These are phyloP conservation scores for Arthrobotrys pseudoclavata DNA, from an alignment of 2,329 filamentous ascomycete genomes.

Conservation along the genomic window DNA sequence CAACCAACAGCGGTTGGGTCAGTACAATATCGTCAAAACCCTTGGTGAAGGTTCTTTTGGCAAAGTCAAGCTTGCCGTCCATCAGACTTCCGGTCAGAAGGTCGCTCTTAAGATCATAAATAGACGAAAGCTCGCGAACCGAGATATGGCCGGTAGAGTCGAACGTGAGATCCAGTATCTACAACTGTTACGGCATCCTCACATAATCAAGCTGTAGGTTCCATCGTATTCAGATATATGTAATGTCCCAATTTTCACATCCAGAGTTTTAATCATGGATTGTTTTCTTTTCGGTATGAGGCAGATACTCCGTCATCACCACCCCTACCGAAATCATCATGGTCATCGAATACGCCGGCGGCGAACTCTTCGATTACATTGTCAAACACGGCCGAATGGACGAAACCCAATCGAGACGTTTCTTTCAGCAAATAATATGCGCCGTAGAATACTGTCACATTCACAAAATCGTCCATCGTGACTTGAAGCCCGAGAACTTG, in stretches of 20 bases:
- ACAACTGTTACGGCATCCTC: slow-evolving; percentile 92
- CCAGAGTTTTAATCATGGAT: slow-evolving; percentile 62
- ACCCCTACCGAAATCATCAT: slow-evolving; percentile 96
- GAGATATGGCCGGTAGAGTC: slow-evolving; percentile 97
- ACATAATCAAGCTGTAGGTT: slow-evolving; percentile 96
- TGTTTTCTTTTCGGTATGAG: slow-evolving; percentile 28
- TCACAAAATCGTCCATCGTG: slow-evolving; percentile 98
- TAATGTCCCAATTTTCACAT: background rate
- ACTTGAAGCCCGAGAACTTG: slow-evolving; percentile 96
- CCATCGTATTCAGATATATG: background rate
- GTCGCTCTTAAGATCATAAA: slow-evolving; percentile 98
- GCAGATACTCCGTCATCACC: slow-evolving; percentile 94
- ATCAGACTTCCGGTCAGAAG: slow-evolving; percentile 91
- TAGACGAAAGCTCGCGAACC: slow-evolving; percentile 92
- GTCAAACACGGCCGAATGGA: slow-evolving; percentile 92
- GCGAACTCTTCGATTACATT: slow-evolving; percentile 97
- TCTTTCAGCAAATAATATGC: slow-evolving; percentile 99
- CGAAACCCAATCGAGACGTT: slow-evolving; percentile 91
- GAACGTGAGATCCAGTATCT: slow-evolving; percentile 99
- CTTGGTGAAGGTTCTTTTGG: slow-evolving; percentile 97
- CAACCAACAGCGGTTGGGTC: slow-evolving; percentile 75
- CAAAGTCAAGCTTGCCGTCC: slow-evolving; percentile 96
- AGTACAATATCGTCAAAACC: slow-evolving; percentile 90
- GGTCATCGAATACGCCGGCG: slow-evolving; percentile 97
- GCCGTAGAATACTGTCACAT: slow-evolving; percentile 98